These are phyloP conservation scores for Termitomyces sp. DNA, from an alignment of 768 basidiomycete genomes.

Conservation along the genomic window DNA sequence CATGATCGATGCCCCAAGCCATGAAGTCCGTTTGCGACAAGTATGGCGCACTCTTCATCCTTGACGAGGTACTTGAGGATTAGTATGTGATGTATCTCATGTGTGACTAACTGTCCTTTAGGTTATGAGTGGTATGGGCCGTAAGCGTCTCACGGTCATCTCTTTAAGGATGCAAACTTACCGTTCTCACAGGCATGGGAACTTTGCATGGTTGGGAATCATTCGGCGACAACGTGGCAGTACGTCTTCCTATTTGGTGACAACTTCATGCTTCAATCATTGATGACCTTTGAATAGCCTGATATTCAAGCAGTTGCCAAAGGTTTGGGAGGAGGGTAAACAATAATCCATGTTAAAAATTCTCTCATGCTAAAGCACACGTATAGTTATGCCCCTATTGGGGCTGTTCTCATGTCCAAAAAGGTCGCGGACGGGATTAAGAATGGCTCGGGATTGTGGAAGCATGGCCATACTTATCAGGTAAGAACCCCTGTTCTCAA, in stretches of 20 bases:
- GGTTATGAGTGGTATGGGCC: slow-evolving; percentile 89
- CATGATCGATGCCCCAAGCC: slow-evolving; percentile 24
- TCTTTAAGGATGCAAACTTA: neutral
- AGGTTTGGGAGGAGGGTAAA: slow-evolving; percentile 83
- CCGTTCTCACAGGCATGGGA: slow-evolving; percentile 62
- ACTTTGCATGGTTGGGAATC: slow-evolving; percentile 84
- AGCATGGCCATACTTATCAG: slow-evolving; percentile 87
- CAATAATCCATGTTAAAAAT: neutral
- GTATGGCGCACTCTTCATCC: slow-evolving; percentile 71
- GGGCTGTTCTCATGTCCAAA: slow-evolving; percentile 73
- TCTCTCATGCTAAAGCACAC: neutral
- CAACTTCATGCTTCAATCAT: neutral
- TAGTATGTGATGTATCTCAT: neutral
- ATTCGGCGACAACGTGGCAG: slow-evolving; percentile 65
- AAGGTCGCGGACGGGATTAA: slow-evolving; percentile 66
- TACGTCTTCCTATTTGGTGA: slow-evolving; percentile 15
- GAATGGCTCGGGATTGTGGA: slow-evolving; percentile 64
- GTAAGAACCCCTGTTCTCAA: slow-evolving; percentile 22
- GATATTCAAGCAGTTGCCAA: slow-evolving; percentile 90
- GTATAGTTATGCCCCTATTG: slow-evolving; percentile 71
- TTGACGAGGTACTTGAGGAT: slow-evolving; percentile 69
- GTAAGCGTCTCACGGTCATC: slow-evolving; percentile 36
- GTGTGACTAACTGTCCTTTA: slow-evolving; percentile 11
- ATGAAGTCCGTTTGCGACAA: slow-evolving; percentile 82
- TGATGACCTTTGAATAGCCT: slow-evolving; percentile 19